Evolutionary conservation across 176 grass and related monocot genomes (phyloP).

Genomic region (Cenchrus fungigraminus): DNA sequence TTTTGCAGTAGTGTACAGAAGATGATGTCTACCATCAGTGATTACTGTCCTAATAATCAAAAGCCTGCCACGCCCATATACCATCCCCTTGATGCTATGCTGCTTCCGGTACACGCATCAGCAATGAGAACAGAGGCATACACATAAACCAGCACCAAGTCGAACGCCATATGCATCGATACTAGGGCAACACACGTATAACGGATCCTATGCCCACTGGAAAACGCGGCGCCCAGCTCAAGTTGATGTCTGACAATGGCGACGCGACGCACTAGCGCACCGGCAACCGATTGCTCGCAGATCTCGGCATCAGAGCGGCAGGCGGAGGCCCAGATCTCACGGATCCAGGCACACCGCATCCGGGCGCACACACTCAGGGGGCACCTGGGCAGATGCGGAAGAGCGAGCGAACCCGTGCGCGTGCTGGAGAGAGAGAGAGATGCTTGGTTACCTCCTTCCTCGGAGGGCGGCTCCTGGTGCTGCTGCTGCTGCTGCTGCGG

Average conservation of each 20-base stretch:
- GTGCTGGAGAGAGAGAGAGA: neutral
- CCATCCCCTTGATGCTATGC: too few species aligned
- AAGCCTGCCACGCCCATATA: neutral
- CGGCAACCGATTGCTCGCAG: neutral
- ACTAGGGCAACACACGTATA: neutral
- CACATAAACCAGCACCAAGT: neutral
- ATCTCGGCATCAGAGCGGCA: constrained; percentile 13
- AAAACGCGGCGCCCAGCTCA: neutral
- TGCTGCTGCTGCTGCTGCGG: constrained; percentile 48
- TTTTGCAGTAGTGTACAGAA: neutral
- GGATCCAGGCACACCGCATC: constrained; percentile 29
- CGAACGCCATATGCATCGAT: neutral
- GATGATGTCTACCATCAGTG: too few species aligned
- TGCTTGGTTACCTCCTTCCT: constrained; percentile 39
- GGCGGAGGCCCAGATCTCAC: constrained; percentile 28
- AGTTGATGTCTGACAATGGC: neutral
- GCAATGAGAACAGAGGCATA: neutral
- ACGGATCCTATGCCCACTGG: neutral
- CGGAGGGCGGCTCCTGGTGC: constrained; percentile 1
- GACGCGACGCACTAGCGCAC: neutral
- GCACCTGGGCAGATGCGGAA: neutral
- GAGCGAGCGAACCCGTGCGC: neutral
- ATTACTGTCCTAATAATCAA: neutral
- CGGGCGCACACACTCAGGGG: neutral
- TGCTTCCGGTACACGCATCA: neutral